Percentiles rank a stretch among this genome's conserved stretches.
These are phyloP conservation scores for Fusarium fujikuroi DNA, from an alignment of 2,329 filamentous ascomycete genomes.

Conservation along the genomic window DNA sequence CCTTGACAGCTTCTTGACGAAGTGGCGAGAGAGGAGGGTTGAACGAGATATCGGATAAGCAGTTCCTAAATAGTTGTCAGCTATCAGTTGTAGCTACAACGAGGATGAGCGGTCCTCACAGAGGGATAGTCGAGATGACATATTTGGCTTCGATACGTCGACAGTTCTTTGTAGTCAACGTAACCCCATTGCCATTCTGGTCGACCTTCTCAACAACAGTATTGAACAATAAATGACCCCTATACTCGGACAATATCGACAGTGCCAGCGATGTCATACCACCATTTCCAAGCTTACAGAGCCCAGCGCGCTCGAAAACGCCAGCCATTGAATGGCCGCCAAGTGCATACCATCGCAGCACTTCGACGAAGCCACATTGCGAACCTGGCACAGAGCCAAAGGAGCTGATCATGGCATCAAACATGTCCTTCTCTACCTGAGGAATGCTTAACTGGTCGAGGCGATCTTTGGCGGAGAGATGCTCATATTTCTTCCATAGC, in stretches of 20 bases:
- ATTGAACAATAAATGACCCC: slow-evolving; percentile 17
- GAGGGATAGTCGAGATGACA: slow-evolving; percentile 28
- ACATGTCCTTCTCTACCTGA: slow-evolving; percentile 25
- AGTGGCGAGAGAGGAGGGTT: slow-evolving; percentile 3
- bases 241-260: slow-evolving; percentile 5
- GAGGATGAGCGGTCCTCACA: background rate
- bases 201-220: slow-evolving; percentile 1
- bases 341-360: slow-evolving; percentile 33
- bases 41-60: background rate
- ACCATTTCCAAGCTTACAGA: slow-evolving; percentile 34
- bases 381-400: slow-evolving; percentile 18
- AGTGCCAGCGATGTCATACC: slow-evolving; percentile 31
- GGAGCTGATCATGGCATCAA: slow-evolving; percentile 24
- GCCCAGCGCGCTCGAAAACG: slow-evolving; percentile 12
- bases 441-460: slow-evolving; percentile 43
- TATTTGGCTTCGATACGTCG: background rate
- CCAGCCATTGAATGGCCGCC: slow-evolving; percentile 21
- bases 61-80: background rate
- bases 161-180: slow-evolving; percentile 6
- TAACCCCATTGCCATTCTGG: background rate
- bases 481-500: slow-evolving; percentile 41
- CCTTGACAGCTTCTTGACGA: slow-evolving; percentile 7
- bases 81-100: rapidly evolving
- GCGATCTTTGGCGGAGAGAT: slow-evolving; percentile 44
- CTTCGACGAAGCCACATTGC: slow-evolving; percentile 20